Base-by-base conservation (phyloP, 371 early-diverging fungal genomes). In the Saksenaea oblongispora region DNA sequence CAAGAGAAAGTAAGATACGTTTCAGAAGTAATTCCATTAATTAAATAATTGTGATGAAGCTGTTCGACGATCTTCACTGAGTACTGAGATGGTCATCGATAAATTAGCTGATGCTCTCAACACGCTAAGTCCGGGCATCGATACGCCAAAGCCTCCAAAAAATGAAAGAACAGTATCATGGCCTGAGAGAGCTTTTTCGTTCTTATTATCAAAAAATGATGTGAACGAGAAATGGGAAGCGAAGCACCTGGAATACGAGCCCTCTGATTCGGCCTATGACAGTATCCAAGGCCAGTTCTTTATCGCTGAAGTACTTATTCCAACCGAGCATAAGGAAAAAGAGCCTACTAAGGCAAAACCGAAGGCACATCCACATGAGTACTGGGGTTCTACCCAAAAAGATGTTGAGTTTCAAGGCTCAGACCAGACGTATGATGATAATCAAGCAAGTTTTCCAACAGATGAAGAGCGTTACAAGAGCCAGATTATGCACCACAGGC, bases 351-450 rank as follows among this genome's bases (percentile, higher is more conserved):
- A n/a, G 37, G 13, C 24, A 28, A 41, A 47, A 5, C 51, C 51
- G 7, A 47, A 47, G 51, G 24, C 51, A 47, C 51, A 9, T 3
- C 7, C 7, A 0, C 59, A 59, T 55, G 44, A 65, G 41, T 53
- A 41, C 35, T 41, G 47, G 54, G 65, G 56, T 17, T 65, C 65
- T 8, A 56, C 59, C 17, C 55, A 15, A 11, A 31, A 22, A 11
- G 65, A 65, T 34, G 44, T 65, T 5, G 65, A 65, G 34, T 28
- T 39, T 14, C 54, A 57, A 37, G 65, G 56, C 17, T 65, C 65
- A 11, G 65, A 65, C 31, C 54, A 15, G 4, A 42, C 34, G 17
- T 65, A 65, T 17, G 65, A 65, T 47, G 58, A 59, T 15, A 34
- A 47, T 7, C 65, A 65, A 34, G 65, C 54, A 28, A 59, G 41